Conservation (phyloP, 768 basidiomycete species). For the Suillus spraguei region DNA sequence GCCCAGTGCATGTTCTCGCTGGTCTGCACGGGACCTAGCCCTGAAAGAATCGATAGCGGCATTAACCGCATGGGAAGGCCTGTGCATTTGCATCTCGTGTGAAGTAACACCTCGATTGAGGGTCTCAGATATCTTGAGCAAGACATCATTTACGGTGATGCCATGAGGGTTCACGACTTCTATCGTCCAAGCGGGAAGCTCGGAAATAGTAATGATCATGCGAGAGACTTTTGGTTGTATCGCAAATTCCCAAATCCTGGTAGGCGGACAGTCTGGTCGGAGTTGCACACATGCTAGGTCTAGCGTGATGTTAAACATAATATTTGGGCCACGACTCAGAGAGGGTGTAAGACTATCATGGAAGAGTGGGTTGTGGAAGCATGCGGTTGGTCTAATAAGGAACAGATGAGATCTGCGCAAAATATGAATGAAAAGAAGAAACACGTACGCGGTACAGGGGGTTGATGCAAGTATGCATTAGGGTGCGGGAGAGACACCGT, state of each 20-base stretch:
- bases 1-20: slow-evolving; percentile 40
- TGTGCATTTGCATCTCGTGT: slow-evolving; percentile 21
- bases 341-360: slow-evolving; percentile 27
- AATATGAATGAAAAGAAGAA: not conserved
- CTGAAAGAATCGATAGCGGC: slow-evolving; percentile 32
- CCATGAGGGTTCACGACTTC: slow-evolving; percentile 32
- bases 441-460: slow-evolving; percentile 26
- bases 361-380: slow-evolving; percentile 5
- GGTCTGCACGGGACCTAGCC: slow-evolving; percentile 30
- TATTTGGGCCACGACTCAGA: slow-evolving; percentile 20
- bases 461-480: slow-evolving; percentile 25
- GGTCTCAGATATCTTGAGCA: slow-evolving; percentile 28
- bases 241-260: slow-evolving; percentile 24
- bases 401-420: slow-evolving; percentile 8
- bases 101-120: slow-evolving; percentile 29
- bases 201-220: slow-evolving; percentile 24
- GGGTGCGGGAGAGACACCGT: slow-evolving; percentile 35
- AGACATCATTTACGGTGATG: slow-evolving; percentile 32
- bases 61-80: slow-evolving; percentile 23
- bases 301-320: slow-evolving; percentile 29
- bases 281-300: slow-evolving; percentile 29
- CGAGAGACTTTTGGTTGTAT: slow-evolving; percentile 21
- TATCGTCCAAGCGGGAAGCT: slow-evolving; percentile 30
- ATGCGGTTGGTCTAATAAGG: slow-evolving; percentile 15
- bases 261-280: slow-evolving; percentile 18